These are phyloP conservation scores for Dactylonectria estremocensis DNA, from an alignment of 2,329 filamentous ascomycete genomes.

Conservation along the genomic window DNA sequence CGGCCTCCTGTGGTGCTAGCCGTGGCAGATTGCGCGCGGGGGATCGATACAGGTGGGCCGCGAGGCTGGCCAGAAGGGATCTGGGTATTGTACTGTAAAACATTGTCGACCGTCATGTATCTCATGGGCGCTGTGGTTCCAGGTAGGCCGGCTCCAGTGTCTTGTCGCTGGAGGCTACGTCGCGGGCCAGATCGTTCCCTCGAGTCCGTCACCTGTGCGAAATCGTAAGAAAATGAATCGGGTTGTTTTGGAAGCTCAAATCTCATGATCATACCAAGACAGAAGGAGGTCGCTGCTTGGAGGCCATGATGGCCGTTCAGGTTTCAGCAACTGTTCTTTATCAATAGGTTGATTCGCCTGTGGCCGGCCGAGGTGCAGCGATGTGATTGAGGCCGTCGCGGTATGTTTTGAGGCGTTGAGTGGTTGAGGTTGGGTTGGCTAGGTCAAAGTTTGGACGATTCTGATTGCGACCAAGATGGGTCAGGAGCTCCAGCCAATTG, in stretches of 20 bases:
- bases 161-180: constrained; percentile 52
- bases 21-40: constrained; percentile 41
- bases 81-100: constrained; percentile 93
- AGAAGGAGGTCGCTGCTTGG: constrained; percentile 69
- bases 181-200: constrained; percentile 55
- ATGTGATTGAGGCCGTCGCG: constrained; percentile 9
- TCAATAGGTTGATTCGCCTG: not conserved
- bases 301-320: constrained; percentile 54
- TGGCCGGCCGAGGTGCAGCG: not conserved
- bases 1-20: constrained; percentile 39
- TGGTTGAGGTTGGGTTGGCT: constrained; percentile 17
- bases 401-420: constrained; percentile 12
- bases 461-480: constrained; percentile 33
- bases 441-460: constrained; percentile 40
- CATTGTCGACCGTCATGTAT: constrained; percentile 92
- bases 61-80: constrained; percentile 95
- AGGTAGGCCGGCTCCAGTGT: constrained; percentile 49
- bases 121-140: constrained; percentile 69
- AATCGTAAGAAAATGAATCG: constrained; percentile 35
- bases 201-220: constrained; percentile 56
- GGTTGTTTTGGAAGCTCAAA: constrained; percentile 22
- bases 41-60: constrained; percentile 71
- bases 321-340: constrained; percentile 10
- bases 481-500: constrained; percentile 42
- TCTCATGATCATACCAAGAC: constrained; percentile 66